These are phyloP conservation scores for Wickerhamomyces rabaulensis DNA, from an alignment of 805 yeast genomes.

Conservation along the genomic window DNA sequence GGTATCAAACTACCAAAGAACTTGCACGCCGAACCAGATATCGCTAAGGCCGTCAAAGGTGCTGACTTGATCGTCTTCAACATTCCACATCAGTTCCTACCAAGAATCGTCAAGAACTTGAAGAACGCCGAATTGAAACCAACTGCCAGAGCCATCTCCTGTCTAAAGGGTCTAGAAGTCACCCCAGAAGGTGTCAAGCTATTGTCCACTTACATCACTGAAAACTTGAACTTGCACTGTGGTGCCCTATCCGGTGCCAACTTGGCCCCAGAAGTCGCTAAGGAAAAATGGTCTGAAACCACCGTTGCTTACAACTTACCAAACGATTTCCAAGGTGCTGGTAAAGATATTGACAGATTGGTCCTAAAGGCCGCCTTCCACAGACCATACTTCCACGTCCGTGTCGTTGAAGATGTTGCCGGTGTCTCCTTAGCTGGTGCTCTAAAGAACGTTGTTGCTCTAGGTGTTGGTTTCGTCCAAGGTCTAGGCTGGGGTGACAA, in stretches of 20 bases:
- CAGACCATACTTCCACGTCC: conserved; percentile 96
- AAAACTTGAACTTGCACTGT: conserved; percentile 79
- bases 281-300: conserved; percentile 94
- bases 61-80: conserved; percentile 90
- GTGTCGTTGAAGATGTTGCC: conserved; percentile 86
- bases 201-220: conserved; percentile 72
- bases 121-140: conserved; percentile 64
- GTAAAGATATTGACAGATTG: conserved; percentile 53
- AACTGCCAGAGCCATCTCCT: conserved; percentile 81
- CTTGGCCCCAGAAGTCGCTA: conserved; percentile 95
- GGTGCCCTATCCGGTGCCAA: conserved; percentile 98
- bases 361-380: conserved; percentile 84
- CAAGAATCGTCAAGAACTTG: conserved; percentile 68
- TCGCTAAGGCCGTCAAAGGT: conserved; percentile 67
- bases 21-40: conserved; percentile 81
- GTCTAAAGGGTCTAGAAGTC: conserved; percentile 88
- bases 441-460: conserved; percentile 90
- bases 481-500: conserved; percentile 99
- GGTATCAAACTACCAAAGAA: conserved; percentile 81
- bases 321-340: conserved; percentile 43
- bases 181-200: conserved; percentile 79
- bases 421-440: conserved; percentile 98
- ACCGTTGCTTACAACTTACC: conserved; percentile 89
- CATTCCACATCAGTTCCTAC: conserved; percentile 95
- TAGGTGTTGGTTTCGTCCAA: conserved; percentile 95